Conservation (phyloP, 129 eudicot species). For the carrot (Daucus carota) region DNA sequence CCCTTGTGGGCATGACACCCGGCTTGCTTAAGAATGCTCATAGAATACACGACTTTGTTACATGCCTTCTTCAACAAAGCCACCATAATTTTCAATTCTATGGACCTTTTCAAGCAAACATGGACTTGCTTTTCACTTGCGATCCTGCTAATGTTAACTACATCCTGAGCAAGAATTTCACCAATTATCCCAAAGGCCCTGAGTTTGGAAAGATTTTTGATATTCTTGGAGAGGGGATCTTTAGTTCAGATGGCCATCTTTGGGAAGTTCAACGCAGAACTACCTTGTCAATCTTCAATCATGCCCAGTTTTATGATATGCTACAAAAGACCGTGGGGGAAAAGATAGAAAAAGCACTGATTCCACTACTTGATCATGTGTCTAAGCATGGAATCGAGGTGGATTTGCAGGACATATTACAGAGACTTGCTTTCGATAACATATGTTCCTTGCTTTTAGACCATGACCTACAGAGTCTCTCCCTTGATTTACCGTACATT, state of each 20-base stretch:
- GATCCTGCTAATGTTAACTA: not conserved
- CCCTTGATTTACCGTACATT: too few relatives aligned
- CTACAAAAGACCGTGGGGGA: too few relatives aligned
- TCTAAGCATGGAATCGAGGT: not conserved
- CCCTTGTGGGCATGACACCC: not conserved
- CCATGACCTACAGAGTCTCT: too few relatives aligned
- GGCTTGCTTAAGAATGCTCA: not conserved
- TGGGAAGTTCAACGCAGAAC: not conserved
- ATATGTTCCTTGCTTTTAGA: too few relatives aligned
- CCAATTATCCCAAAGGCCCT: conserved; percentile 13
- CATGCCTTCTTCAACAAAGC: not conserved
- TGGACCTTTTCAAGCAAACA: not conserved
- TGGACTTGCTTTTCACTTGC: not conserved
- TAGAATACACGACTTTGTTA: not conserved
- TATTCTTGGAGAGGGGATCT: conserved; percentile 22
- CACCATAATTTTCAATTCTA: not conserved
- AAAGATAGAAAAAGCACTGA: too few relatives aligned
- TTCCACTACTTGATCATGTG: too few relatives aligned
- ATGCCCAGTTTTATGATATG: too few relatives aligned
- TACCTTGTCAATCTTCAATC: too few relatives aligned
- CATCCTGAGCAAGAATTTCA: not conserved
- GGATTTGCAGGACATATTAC: too few relatives aligned
- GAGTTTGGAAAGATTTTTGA: conserved; percentile 17
- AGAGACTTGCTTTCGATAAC: too few relatives aligned
- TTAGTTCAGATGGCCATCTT: not conserved